Conservation (phyloP, 176 grass and related monocot species). For the Bromus sterilis region DNA sequence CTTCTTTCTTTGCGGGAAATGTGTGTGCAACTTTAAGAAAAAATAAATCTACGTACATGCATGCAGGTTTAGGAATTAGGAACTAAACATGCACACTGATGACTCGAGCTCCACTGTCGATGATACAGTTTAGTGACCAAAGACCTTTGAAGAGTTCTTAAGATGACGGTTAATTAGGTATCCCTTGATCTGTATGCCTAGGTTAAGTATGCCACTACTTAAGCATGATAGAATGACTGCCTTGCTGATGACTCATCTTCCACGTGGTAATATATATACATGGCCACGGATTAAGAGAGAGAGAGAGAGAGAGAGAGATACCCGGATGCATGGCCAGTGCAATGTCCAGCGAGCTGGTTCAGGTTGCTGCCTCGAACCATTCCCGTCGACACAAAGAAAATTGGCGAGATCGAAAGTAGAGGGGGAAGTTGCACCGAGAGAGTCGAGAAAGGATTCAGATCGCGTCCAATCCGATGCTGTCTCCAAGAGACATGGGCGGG, state of each 20-base stretch:
- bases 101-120: not conserved
- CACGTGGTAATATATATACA: not conserved
- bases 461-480: not conserved
- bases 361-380: not conserved
- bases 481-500: conserved; percentile 12
- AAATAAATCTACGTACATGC: not conserved
- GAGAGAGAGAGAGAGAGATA: too few species aligned
- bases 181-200: not conserved
- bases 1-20: too few species aligned
- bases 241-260: not conserved
- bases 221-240: not conserved
- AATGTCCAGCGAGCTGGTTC: conserved; percentile 17
- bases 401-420: not conserved
- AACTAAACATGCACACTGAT: not conserved
- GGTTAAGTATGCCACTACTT: not conserved
- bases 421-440: not conserved
- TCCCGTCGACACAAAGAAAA: not conserved
- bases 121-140: not conserved
- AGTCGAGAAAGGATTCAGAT: not conserved
- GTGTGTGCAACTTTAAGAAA: not conserved
- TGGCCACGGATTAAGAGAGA: too few species aligned
- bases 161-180: not conserved
- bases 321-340: conserved; percentile 19
- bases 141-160: not conserved
- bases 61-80: not conserved